Conservation (phyloP, 2,329 filamentous ascomycete genomes). For the Aspergillus sp. region DNA sequence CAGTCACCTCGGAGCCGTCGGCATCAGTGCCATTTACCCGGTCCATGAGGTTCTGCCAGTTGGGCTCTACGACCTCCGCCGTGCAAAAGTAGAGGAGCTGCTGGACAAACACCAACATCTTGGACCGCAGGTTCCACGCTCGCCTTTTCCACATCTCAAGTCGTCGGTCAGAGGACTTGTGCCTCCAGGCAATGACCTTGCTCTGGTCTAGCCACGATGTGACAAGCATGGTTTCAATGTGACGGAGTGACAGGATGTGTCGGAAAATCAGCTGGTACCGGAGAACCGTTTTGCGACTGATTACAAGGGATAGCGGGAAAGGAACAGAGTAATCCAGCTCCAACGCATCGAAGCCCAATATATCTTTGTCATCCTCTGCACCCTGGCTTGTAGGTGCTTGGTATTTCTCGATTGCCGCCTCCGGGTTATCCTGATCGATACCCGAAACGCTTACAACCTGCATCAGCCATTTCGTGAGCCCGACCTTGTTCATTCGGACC, state of each 20-base stretch:
- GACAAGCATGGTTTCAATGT: slow-evolving; percentile 84
- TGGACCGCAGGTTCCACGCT: slow-evolving; percentile 85
- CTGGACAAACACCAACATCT: slow-evolving; percentile 97
- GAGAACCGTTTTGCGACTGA: slow-evolving; percentile 94
- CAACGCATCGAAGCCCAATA: slow-evolving; percentile 85
- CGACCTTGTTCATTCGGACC: slow-evolving; percentile 93
- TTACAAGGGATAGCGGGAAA: slow-evolving; percentile 92
- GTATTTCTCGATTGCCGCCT: slow-evolving; percentile 66
- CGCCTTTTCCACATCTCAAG: slow-evolving; percentile 91
- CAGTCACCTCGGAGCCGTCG: slow-evolving; percentile 38
- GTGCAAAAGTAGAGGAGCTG: slow-evolving; percentile 97
- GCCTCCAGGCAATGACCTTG: slow-evolving; percentile 77
- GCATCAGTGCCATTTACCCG: slow-evolving; percentile 65
- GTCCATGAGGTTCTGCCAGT: slow-evolving; percentile 94
- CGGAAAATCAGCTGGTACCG: slow-evolving; percentile 95
- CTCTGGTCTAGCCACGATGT: slow-evolving; percentile 89
- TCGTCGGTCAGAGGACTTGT: slow-evolving; percentile 70
- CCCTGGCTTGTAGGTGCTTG: slow-evolving; percentile 66
- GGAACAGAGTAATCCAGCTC: slow-evolving; percentile 94
- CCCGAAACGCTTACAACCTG: slow-evolving; percentile 95
- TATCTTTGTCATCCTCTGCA: slow-evolving; percentile 75
- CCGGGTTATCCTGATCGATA: slow-evolving; percentile 76
- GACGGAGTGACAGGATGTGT: slow-evolving; percentile 84
- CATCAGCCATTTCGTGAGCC: slow-evolving; percentile 90
- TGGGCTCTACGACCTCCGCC: slow-evolving; percentile 94